phyloP scores from a whole-genome alignment of 148 eudicot species.

The Camellia lanceoleosa region DNA sequence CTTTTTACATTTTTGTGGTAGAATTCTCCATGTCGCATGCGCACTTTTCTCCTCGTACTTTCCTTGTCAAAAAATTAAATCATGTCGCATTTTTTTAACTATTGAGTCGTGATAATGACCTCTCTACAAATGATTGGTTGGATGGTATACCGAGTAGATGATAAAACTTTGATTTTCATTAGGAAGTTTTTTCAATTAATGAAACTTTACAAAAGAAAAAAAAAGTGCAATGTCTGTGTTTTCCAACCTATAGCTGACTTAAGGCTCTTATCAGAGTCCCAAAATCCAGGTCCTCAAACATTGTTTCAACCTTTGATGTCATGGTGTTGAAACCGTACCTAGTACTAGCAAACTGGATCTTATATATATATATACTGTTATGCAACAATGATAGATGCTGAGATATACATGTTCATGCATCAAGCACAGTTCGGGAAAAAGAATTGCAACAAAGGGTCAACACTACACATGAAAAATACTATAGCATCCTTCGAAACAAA shows the following conservation, averaged over 20 bases:
- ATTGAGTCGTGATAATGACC: too few relatives aligned
- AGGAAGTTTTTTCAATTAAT: not conserved
- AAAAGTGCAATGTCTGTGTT: not conserved
- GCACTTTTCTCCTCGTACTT: not conserved
- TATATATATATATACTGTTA: too few relatives aligned
- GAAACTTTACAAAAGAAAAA: not conserved
- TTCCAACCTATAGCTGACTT: not conserved
- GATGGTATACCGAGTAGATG: too few relatives aligned
- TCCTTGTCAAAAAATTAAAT: too few relatives aligned
- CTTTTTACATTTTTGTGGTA: not conserved
- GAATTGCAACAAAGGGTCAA: not conserved
- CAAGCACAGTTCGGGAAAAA: not conserved
- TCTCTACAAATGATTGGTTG: too few relatives aligned
- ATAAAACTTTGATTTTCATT: not conserved
- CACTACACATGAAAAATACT: not conserved
- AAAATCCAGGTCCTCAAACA: not conserved
- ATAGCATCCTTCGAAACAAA: constrained; percentile 20
- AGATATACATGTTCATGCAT: not conserved
- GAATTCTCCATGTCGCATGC: not conserved
- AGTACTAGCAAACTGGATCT: too few relatives aligned
- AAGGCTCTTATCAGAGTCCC: not conserved
- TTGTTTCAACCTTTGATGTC: not conserved
- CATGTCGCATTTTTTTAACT: too few relatives aligned
- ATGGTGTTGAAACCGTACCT: not conserved
- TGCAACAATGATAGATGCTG: not conserved